Evolutionary conservation across 306 rosid species (phyloP), one percentile per base, ranked within the genome.

Genomic region (Acacia melanoxylon): DNA sequence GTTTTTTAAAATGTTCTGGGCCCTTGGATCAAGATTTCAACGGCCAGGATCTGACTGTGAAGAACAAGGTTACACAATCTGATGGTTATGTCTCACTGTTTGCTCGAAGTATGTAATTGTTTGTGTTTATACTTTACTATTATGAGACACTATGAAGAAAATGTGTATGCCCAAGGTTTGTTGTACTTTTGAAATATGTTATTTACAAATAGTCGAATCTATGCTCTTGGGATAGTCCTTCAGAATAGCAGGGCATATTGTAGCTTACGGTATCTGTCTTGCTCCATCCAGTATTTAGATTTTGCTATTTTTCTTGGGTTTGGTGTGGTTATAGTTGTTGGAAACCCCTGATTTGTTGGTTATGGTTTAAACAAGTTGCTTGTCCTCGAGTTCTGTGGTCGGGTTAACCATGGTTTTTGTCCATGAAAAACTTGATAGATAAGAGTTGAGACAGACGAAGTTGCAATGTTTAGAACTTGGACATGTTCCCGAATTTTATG

Each of bases 21-120:
- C n/a, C n/a, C n/a, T n/a, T n/a, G n/a, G n/a, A n/a, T n/a, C n/a
- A n/a, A n/a, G n/a, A n/a, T n/a, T n/a, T n/a, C n/a, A n/a, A n/a
- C n/a, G n/a, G n/a, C n/a, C n/a, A n/a, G n/a, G n/a, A n/a, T n/a
- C n/a, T n/a, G n/a, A n/a, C n/a, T n/a, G n/a, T n/a, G n/a, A n/a
- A n/a, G 93, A 92, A 76, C 85, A 88, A 63, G 90, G 92, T 51
- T 86, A 45, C 33, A 86, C 79, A 25, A 27, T 68, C 70, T 90
- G 83, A 87, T 80, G 41, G 90, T 90, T 90, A 80, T 41, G 82
- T 72, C 8, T 76, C 7, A 40, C 70, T 83, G 14, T 70, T 76
- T 40, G 40, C 70, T 67, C 8, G 41, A 42, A 14, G 25, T 61
- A 27, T 16, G 12, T 44, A 7, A 11, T 68, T 16, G 22, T 79